Percentiles rank a stretch among this genome's conserved stretches.
phyloP scores from a whole-genome alignment of 2,329 filamentous ascomycete genomes.

The Pyrenophora graminea region DNA sequence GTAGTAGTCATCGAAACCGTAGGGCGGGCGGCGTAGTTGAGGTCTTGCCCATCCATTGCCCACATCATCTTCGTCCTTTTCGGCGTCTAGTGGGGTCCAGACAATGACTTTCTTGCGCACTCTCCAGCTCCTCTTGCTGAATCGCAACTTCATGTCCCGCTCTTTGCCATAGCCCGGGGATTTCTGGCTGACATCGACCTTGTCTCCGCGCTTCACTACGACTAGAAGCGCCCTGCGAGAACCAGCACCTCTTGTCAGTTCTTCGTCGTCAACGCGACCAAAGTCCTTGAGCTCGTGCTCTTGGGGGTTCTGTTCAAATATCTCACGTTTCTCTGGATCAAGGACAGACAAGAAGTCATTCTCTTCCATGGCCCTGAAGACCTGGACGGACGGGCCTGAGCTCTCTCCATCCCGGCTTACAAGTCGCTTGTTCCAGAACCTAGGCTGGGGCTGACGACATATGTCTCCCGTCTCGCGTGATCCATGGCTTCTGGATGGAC shows the following conservation, averaged over 20 bases:
- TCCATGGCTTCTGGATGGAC: slow-evolving; percentile 15
- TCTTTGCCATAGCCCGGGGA: slow-evolving; percentile 19
- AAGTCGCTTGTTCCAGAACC: slow-evolving; percentile 13
- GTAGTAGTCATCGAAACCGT: slow-evolving; percentile 17
- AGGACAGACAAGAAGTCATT: slow-evolving; percentile 13
- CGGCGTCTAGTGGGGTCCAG: slow-evolving; percentile 15
- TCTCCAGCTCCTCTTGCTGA: slow-evolving; percentile 18
- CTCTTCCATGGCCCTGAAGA: slow-evolving; percentile 14
- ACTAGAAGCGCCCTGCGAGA: slow-evolving; percentile 14
- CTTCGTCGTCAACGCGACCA: slow-evolving; percentile 16
- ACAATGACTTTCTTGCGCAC: slow-evolving; percentile 20
- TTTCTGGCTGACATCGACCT: slow-evolving; percentile 9
- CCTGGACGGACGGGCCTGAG: slow-evolving; percentile 11
- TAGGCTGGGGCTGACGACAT: slow-evolving; percentile 15
- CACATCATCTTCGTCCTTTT: slow-evolving; percentile 17
- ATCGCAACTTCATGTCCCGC: slow-evolving; percentile 18
- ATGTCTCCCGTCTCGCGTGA: slow-evolving; percentile 19
- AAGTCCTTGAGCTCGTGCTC: slow-evolving; percentile 9
- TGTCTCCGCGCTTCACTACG: slow-evolving; percentile 15
- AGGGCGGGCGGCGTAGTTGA: slow-evolving; percentile 12
- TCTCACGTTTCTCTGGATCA: slow-evolving; percentile 8
- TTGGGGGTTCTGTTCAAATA: slow-evolving; percentile 12
- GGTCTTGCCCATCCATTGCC: slow-evolving; percentile 20
- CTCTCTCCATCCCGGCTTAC: slow-evolving; percentile 11
- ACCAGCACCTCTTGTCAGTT: slow-evolving; percentile 13